phyloP scores from a whole-genome alignment of 805 yeast species.

The Ogataea ganodermae region DNA sequence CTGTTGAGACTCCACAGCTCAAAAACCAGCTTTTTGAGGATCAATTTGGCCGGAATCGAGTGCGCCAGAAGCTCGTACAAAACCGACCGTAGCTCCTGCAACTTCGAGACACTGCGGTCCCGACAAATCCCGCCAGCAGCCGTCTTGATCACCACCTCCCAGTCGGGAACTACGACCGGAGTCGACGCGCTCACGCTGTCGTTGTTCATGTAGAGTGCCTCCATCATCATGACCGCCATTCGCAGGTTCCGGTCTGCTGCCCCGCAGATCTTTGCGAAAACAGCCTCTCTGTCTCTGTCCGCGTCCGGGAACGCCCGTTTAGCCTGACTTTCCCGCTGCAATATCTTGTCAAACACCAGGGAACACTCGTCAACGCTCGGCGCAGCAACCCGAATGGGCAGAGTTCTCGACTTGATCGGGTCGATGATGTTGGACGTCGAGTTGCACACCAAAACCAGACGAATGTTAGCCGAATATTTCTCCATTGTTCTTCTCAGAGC shows the following conservation, averaged over 20 bases:
- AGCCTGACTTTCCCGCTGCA: slow-evolving; percentile 53
- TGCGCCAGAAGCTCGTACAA: slow-evolving; percentile 87
- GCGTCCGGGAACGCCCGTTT: slow-evolving; percentile 34
- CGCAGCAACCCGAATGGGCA: slow-evolving; percentile 83
- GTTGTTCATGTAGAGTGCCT: slow-evolving; percentile 74
- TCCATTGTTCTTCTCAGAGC: slow-evolving; percentile 96
- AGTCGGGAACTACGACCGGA: slow-evolving; percentile 72
- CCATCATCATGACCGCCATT: slow-evolving; percentile 74
- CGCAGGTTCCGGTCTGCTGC: slow-evolving; percentile 73
- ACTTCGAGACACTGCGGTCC: slow-evolving; percentile 63
- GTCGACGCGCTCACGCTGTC: slow-evolving; percentile 51
- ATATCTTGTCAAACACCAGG: slow-evolving; percentile 54
- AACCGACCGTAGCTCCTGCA: slow-evolving; percentile 62
- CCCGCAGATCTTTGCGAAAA: slow-evolving; percentile 54
- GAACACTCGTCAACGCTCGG: slow-evolving; percentile 66
- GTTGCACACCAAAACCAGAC: slow-evolving; percentile 83
- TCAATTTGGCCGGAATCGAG: slow-evolving; percentile 87
- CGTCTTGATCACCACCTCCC: slow-evolving; percentile 78
- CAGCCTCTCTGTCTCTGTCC: slow-evolving; percentile 33
- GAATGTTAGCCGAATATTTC: slow-evolving; percentile 82
- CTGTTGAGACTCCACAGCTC: slow-evolving; percentile 34
- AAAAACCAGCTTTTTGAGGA: slow-evolving; percentile 60
- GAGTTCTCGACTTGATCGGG: slow-evolving; percentile 92
- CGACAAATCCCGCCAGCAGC: slow-evolving; percentile 61
- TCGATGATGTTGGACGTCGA: slow-evolving; percentile 89